phyloP scores from a whole-genome alignment of 179 eudicot genomes.

The Drosera spatulata region DNA sequence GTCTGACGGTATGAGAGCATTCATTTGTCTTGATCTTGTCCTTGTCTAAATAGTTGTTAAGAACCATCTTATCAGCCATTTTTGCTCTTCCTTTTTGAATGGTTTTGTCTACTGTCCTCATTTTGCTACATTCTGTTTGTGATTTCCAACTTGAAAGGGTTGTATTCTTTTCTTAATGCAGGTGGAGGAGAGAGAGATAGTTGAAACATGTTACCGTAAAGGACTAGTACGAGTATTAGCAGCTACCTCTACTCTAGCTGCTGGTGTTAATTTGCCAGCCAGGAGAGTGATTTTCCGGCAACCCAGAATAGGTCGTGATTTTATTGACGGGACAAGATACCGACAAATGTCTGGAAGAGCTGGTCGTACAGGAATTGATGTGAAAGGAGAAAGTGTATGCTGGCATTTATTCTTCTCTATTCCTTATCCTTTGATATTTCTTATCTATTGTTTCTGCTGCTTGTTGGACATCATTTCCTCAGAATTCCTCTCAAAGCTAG shows the following conservation, averaged over 20 bases:
- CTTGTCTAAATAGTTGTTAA: not conserved
- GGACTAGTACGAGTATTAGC: slow-evolving; percentile 95
- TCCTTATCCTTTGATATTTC: not conserved
- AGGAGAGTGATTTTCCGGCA: slow-evolving; percentile 97
- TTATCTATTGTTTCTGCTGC: not conserved
- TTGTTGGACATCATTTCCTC: not conserved
- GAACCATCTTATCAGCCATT: too few relatives aligned
- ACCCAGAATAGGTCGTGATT: slow-evolving; percentile 95
- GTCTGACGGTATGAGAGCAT: slow-evolving; percentile 67
- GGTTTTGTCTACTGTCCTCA: too few relatives aligned
- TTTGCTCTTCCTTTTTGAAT: too few relatives aligned
- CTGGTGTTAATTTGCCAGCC: slow-evolving; percentile 98
- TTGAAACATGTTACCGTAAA: slow-evolving; percentile 91
- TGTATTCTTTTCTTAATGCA: slow-evolving; percentile 16
- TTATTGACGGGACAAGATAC: slow-evolving; percentile 90
- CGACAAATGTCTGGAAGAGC: slow-evolving; percentile 99
- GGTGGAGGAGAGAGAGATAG: slow-evolving; percentile 95
- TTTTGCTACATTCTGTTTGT: too few relatives aligned
- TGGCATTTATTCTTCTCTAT: not conserved
- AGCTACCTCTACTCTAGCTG: slow-evolving; percentile 98
- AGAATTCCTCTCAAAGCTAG: not conserved
- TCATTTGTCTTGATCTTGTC: not conserved
- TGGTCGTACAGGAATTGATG: slow-evolving; percentile 99
- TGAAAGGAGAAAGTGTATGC: slow-evolving; percentile 98
- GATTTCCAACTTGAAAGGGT: not conserved